Conservation (phyloP, 2,329 filamentous ascomycete species). For the Erysiphe pulchra region DNA sequence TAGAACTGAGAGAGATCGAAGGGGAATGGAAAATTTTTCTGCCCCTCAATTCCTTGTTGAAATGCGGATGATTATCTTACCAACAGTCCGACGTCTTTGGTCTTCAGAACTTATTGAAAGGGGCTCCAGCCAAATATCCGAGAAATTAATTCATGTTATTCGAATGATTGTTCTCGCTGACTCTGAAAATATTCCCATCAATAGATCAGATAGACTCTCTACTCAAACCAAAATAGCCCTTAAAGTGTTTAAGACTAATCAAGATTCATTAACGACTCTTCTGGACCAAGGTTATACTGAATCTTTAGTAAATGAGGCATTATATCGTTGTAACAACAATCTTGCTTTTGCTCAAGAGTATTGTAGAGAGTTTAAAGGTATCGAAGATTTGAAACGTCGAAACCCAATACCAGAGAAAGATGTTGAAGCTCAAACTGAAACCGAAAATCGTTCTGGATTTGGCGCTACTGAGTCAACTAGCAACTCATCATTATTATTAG, state of each 20-base stretch:
- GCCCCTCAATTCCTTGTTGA: conserved; percentile 65
- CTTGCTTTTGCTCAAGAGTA: conserved; percentile 40
- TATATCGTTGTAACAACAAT: conserved; percentile 58
- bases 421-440: conserved; percentile 12
- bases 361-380: conserved; percentile 34
- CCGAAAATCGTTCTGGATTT: conserved; percentile 8
- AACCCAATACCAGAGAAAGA: conserved; percentile 43
- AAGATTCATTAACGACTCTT: conserved; percentile 18
- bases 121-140: conserved; percentile 48
- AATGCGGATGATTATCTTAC: conserved; percentile 54
- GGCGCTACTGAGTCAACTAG: conserved; percentile 9
- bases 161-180: conserved; percentile 57
- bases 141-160: conserved; percentile 60
- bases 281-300: conserved; percentile 21
- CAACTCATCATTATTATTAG: conserved; percentile 7
- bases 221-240: conserved; percentile 14
- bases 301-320: conserved; percentile 47
- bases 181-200: conserved; percentile 39
- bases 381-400: conserved; percentile 30
- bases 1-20: conserved; percentile 26
- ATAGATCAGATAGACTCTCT: conserved; percentile 30
- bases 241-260: conserved; percentile 25
- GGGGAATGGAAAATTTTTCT: conserved; percentile 32
- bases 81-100: conserved; percentile 58
- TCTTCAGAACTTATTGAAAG: conserved; percentile 64